Percentiles rank a stretch among this genome's conserved stretches.
These are phyloP conservation scores for Thelonectria olida DNA, from an alignment of 2,329 filamentous ascomycete genomes.

Conservation along the genomic window DNA sequence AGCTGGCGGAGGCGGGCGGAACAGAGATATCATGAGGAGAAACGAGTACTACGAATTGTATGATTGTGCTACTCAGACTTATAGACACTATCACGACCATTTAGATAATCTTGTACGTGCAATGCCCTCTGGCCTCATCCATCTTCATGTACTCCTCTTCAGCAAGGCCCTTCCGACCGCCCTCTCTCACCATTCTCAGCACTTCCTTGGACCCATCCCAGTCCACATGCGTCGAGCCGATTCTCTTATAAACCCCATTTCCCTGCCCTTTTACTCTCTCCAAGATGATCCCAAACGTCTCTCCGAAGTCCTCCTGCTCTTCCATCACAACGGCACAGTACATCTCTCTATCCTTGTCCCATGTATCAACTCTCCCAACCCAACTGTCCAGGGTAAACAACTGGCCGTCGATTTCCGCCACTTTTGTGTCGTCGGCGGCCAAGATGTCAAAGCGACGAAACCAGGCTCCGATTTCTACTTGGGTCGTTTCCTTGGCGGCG, in stretches of 20 bases:
- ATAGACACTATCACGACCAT: not conserved
- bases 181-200: not conserved
- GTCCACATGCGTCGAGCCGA: not conserved
- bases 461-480: not conserved
- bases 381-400: not conserved
- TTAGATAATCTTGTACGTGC: not conserved
- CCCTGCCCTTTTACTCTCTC: not conserved
- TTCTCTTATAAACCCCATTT: not conserved
- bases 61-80: not conserved
- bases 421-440: not conserved
- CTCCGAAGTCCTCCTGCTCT: too few species aligned
- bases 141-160: not conserved
- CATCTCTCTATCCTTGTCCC: not conserved
- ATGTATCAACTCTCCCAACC: not conserved
- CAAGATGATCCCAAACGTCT: not conserved
- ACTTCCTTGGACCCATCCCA: not conserved
- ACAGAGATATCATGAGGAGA: conserved; percentile 19
- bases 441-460: not conserved
- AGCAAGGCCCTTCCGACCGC: not conserved
- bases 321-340: not conserved
- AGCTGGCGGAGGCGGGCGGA: conserved; percentile 20
- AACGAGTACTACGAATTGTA: conserved; percentile 2
- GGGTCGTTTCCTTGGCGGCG: not conserved
- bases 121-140: not conserved
- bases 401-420: not conserved